phyloP scores from a whole-genome alignment of 2,329 filamentous ascomycete genomes.

The Ophiostoma triangulosporum region DNA sequence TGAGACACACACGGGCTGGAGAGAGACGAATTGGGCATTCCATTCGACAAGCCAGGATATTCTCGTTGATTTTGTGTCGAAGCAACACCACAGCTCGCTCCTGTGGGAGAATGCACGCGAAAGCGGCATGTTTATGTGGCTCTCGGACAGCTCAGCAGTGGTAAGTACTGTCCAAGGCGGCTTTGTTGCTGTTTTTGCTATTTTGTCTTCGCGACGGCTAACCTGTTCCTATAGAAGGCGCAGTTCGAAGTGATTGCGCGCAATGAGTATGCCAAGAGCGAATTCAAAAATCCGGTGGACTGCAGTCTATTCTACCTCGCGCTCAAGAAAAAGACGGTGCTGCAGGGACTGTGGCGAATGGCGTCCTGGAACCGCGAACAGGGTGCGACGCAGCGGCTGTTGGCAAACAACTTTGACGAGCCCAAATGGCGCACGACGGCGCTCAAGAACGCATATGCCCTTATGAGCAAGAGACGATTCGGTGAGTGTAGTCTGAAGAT shows the following conservation, averaged over 20 bases:
- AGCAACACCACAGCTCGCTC: slow-evolving; percentile 66
- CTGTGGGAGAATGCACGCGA: slow-evolving; percentile 76
- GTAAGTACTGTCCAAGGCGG: slow-evolving; percentile 34
- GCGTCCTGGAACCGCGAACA: slow-evolving; percentile 84
- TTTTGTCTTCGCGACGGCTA: slow-evolving; percentile 8
- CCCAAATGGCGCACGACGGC: slow-evolving; percentile 79
- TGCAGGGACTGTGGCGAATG: slow-evolving; percentile 91
- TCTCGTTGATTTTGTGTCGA: slow-evolving; percentile 65
- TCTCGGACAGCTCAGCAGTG: slow-evolving; percentile 62
- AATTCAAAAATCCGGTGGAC: slow-evolving; percentile 78
- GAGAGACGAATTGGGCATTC: slow-evolving; percentile 77
- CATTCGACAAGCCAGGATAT: slow-evolving; percentile 84
- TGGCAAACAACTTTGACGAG: slow-evolving; percentile 85
- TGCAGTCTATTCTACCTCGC: slow-evolving; percentile 89
- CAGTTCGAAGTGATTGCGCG: slow-evolving; percentile 87
- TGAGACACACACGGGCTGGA: slow-evolving; percentile 55
- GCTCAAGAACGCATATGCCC: slow-evolving; percentile 88
- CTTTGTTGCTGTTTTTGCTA: background rate
- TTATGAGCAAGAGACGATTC: slow-evolving; percentile 83
- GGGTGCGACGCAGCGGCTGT: slow-evolving; percentile 58
- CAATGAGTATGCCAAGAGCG: slow-evolving; percentile 81
- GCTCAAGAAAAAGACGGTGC: slow-evolving; percentile 75
- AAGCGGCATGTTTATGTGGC: slow-evolving; percentile 90
- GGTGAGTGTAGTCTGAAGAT: slow-evolving; percentile 28
- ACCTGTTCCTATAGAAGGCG: slow-evolving; percentile 33